These are phyloP conservation scores for Ophiostoma novo-ulmi DNA, from an alignment of 2,329 filamentous ascomycete species.

Conservation along the genomic window DNA sequence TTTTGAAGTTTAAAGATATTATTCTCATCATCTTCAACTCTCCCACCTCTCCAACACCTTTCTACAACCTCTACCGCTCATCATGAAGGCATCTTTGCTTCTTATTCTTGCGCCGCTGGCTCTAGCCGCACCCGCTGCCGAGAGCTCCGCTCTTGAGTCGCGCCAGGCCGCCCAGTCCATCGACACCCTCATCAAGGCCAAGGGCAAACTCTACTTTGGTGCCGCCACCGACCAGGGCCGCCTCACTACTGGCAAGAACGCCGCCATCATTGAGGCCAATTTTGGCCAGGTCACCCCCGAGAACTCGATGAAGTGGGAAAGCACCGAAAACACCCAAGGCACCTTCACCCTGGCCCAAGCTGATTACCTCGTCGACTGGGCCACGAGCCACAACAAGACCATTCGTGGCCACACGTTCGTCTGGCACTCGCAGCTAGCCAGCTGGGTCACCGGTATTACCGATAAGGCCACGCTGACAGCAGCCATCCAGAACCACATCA, in stretches of 20 bases:
- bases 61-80: not conserved
- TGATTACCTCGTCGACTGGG: conserved; percentile 58
- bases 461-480: conserved; percentile 48
- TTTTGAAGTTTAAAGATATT: not conserved
- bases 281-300: conserved; percentile 63
- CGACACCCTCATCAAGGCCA: conserved; percentile 52
- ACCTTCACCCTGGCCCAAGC: conserved; percentile 52
- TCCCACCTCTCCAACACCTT: not conserved
- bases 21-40: not conserved
- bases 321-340: conserved; percentile 45
- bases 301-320: conserved; percentile 68
- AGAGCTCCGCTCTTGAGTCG: conserved; percentile 22
- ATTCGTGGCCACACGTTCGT: conserved; percentile 62
- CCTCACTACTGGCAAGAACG: conserved; percentile 46
- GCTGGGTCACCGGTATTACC: conserved; percentile 54
- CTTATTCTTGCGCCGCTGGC: conserved; percentile 38
- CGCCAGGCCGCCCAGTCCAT: conserved; percentile 46
- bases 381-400: conserved; percentile 49
- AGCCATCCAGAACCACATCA: conserved; percentile 57
- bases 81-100: conserved; percentile 33
- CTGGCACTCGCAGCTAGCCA: conserved; percentile 57
- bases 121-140: conserved; percentile 33
- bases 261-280: conserved; percentile 53
- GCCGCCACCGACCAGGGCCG: conserved; percentile 50
- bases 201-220: conserved; percentile 63